Conservation (phyloP, 148 eudicot species). For the Rhododendron simsii region DNA sequence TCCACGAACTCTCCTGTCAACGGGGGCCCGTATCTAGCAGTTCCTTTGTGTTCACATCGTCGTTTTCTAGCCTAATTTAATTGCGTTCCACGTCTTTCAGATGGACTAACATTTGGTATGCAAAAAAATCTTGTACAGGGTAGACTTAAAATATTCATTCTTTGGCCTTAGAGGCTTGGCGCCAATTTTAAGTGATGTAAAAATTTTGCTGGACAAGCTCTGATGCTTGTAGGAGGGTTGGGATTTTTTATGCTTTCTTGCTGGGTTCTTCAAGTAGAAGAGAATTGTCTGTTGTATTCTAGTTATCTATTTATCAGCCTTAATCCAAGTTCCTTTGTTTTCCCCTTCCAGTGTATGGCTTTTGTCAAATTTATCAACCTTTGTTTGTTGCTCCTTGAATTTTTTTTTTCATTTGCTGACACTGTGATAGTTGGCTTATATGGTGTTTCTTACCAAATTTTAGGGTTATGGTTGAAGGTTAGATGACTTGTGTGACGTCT, state of each 20-base stretch:
- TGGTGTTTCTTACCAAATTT: neutral
- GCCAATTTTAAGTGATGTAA: constrained; percentile 2
- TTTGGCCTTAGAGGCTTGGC: constrained; percentile 11
- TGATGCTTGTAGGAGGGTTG: constrained; percentile 3
- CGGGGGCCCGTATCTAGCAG: constrained; percentile 71
- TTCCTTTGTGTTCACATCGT: constrained; percentile 77
- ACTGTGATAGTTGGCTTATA: neutral
- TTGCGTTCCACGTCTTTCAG: neutral
- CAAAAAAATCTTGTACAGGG: constrained; percentile 23
- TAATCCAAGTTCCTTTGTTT: neutral
- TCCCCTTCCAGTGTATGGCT: neutral
- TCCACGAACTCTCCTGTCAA: constrained; percentile 71
- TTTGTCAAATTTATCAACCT: neutral
- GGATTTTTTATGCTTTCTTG: neutral
- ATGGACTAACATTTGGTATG: constrained; percentile 6
- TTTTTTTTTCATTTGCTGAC: neutral
- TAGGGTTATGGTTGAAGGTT: constrained; percentile 9
- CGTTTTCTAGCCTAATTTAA: constrained; percentile 65
- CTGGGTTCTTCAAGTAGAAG: neutral
- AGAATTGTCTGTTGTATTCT: constrained; percentile 2
- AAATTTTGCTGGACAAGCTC: constrained; percentile 6
- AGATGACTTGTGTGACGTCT: constrained; percentile 11
- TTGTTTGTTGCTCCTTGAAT: neutral
- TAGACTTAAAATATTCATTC: constrained; percentile 17
- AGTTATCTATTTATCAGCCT: neutral